phyloP scores from a whole-genome alignment of 176 grass and related monocot species.

The Hordeum marinum region DNA sequence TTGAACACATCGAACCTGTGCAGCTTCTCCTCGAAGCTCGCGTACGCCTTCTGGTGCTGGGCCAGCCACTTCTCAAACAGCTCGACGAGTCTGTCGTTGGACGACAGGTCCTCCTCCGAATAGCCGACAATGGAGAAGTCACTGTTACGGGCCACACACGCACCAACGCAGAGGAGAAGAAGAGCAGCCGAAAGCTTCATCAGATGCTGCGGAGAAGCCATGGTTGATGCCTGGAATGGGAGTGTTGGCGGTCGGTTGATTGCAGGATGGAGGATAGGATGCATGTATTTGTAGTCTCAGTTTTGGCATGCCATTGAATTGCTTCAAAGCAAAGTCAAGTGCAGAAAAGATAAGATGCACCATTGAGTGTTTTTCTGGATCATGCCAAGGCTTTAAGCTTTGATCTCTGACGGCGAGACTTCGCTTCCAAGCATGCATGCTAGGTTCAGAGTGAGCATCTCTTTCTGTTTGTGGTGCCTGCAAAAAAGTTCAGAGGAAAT shows the following conservation, averaged over 20 bases:
- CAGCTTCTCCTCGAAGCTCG: slow-evolving; percentile 74
- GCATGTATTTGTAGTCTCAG: slow-evolving; percentile 32
- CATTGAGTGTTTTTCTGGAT: slow-evolving; percentile 34
- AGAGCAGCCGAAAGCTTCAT: slow-evolving; percentile 6
- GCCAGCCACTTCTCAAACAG: slow-evolving; percentile 81
- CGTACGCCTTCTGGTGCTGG: slow-evolving; percentile 70
- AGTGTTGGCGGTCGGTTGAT: background rate
- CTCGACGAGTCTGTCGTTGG: slow-evolving; percentile 52
- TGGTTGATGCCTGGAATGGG: slow-evolving; percentile 13
- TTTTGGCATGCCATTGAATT: slow-evolving; percentile 8
- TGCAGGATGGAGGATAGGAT: slow-evolving; percentile 10
- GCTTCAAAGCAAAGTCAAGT: slow-evolving; percentile 52
- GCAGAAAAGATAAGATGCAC: background rate
- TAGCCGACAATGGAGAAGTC: slow-evolving; percentile 83
- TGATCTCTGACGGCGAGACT: slow-evolving; percentile 37
- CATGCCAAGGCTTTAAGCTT: slow-evolving; percentile 66
- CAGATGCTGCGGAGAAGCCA: slow-evolving; percentile 18
- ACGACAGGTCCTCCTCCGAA: slow-evolving; percentile 52
- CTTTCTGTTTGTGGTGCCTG: slow-evolving; percentile 3
- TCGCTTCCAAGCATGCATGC: slow-evolving; percentile 54
- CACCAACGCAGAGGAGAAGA: background rate
- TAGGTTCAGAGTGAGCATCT: slow-evolving; percentile 5
- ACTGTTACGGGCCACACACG: slow-evolving; percentile 23
- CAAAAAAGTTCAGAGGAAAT: slow-evolving; percentile 17
- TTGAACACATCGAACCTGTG: slow-evolving; percentile 73